Percentiles rank a stretch among this genome's conserved stretches.
Conservation (phyloP, 129 eudicot species). For the Apium graveolens region DNA sequence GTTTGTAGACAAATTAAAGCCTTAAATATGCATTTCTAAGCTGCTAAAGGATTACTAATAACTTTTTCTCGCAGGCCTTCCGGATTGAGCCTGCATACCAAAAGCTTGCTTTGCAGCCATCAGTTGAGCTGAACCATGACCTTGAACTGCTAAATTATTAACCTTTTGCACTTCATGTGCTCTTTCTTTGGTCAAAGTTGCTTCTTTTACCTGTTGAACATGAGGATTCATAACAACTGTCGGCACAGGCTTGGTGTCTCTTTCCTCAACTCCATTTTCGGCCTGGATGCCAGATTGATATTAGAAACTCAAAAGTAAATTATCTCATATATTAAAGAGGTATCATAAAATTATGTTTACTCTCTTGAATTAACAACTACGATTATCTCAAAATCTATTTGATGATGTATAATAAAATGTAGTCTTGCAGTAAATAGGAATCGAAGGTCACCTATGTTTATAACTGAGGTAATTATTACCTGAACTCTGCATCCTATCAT, state of each 20-base stretch:
- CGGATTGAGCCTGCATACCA: conserved; percentile 8
- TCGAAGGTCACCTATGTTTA: not conserved
- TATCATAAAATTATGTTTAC: too few species aligned
- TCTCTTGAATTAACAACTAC: too few species aligned
- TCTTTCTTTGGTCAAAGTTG: conserved; percentile 28
- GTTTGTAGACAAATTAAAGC: not conserved
- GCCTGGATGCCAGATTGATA: too few species aligned
- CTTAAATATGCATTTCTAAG: not conserved
- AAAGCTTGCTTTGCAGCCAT: conserved; percentile 14
- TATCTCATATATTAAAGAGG: too few species aligned
- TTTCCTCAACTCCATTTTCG: too few species aligned
- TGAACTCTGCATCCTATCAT: conserved; percentile 27
- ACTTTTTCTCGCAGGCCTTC: conserved; percentile 33
- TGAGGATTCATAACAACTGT: too few species aligned
- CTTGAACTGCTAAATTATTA: conserved; percentile 17
- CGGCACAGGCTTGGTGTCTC: too few species aligned
- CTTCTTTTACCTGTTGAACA: too few species aligned
- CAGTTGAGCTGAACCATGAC: not conserved
- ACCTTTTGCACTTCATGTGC: conserved; percentile 35
- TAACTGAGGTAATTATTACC: too few species aligned
- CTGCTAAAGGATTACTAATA: not conserved
- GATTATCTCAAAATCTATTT: not conserved
- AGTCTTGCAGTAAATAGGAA: not conserved
- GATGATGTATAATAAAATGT: not conserved
- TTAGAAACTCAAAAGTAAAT: too few species aligned